These are phyloP conservation scores for Calocybe cyanea DNA, from an alignment of 768 basidiomycete genomes.

Conservation along the genomic window DNA sequence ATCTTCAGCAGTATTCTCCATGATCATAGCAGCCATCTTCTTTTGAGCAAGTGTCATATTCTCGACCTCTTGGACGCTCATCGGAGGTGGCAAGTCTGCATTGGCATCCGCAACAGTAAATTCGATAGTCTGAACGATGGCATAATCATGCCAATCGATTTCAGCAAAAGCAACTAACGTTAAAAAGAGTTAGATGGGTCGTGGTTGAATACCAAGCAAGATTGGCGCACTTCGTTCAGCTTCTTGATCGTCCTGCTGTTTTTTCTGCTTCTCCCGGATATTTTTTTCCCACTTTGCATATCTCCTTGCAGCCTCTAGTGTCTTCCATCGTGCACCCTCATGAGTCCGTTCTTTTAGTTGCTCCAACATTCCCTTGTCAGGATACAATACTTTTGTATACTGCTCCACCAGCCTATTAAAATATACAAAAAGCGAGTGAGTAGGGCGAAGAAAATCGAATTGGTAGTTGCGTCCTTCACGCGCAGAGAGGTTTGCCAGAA, in stretches of 20 bases:
- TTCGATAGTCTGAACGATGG: constrained; percentile 96
- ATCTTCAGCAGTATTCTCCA: constrained; percentile 89
- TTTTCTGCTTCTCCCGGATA: constrained; percentile 81
- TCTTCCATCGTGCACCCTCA: constrained; percentile 69
- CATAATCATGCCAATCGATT: constrained; percentile 99
- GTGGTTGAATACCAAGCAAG: constrained; percentile 3
- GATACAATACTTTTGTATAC: constrained; percentile 87
- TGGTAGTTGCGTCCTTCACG: constrained; percentile 95
- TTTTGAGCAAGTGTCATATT: constrained; percentile 97
- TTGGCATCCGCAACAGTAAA: constrained; percentile 91
- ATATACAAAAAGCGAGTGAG: constrained; percentile 92
- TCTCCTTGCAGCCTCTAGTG: constrained; percentile 68
- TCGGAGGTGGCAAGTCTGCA: constrained; percentile 92
- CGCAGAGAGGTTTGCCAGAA: constrained; percentile 79
- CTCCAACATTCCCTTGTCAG: constrained; percentile 70
- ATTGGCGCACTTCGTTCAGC: constrained; percentile 73
- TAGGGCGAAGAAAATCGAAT: constrained; percentile 95
- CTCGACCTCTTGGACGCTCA: constrained; percentile 92
- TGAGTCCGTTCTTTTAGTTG: constrained; percentile 63
- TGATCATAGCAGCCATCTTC: constrained; percentile 97
- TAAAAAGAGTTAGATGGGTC: constrained; percentile 4
- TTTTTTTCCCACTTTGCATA: constrained; percentile 88
- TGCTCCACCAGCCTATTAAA: constrained; percentile 98
- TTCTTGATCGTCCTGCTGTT: constrained; percentile 86
- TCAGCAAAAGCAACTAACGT: constrained; percentile 82